Percentiles rank a stretch among this genome's conserved stretches.
phyloP scores from a whole-genome alignment of 768 basidiomycete genomes.

The Tylopilus intermedius region DNA sequence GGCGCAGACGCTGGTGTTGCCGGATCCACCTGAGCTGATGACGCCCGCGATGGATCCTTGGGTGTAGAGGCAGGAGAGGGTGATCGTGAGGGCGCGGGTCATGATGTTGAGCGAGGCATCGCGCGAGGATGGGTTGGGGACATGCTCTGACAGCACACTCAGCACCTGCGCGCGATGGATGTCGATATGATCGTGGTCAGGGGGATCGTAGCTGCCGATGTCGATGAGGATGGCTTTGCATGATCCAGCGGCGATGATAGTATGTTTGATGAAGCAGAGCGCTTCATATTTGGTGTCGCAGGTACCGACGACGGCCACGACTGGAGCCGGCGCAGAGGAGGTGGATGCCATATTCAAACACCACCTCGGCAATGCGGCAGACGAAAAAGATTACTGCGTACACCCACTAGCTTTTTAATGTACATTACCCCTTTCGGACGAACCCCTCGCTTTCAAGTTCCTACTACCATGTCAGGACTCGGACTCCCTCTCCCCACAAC shows the following conservation, averaged over 20 bases:
- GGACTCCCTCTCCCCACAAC: no score
- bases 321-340: slow-evolving; percentile 8
- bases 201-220: slow-evolving; percentile 18
- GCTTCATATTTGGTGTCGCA: slow-evolving; percentile 27
- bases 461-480: no score
- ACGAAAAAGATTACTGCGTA: no score
- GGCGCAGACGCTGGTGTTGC: slow-evolving; percentile 23
- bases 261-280: slow-evolving; percentile 20
- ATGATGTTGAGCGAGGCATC: slow-evolving; percentile 12
- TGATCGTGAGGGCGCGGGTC: slow-evolving; percentile 16
- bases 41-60: slow-evolving; percentile 17
- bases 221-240: slow-evolving; percentile 28
- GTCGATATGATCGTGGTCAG: slow-evolving; percentile 14
- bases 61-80: slow-evolving; percentile 3
- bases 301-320: slow-evolving; percentile 25
- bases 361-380: no score
- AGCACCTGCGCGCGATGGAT: slow-evolving; percentile 21
- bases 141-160: not conserved
- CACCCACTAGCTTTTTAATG: no score
- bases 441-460: no score
- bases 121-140: slow-evolving; percentile 7
- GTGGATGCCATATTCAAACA: no score
- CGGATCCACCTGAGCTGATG: slow-evolving; percentile 23
- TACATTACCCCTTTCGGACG: no score
- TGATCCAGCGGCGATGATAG: slow-evolving; percentile 6